Conservation (phyloP, 2,329 filamentous ascomycete species). For the Tolypocladium tundrense region DNA sequence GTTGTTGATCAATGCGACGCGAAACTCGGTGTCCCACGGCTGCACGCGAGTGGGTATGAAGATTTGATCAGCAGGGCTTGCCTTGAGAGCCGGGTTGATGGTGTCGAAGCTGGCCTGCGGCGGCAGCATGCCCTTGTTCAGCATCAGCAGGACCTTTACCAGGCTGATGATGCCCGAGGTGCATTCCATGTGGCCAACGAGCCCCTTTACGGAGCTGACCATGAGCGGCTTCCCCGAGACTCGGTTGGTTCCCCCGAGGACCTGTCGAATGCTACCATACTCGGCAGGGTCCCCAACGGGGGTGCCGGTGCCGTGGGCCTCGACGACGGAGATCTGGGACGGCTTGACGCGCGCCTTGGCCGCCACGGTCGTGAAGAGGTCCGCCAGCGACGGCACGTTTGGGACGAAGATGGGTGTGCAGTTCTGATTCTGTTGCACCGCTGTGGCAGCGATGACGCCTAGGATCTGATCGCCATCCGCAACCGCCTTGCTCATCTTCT, state of each 20-base stretch:
- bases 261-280: constrained; percentile 7
- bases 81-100: constrained; percentile 14
- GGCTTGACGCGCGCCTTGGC: constrained; percentile 13
- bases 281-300: constrained; percentile 41
- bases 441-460: constrained; percentile 26
- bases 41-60: constrained; percentile 12
- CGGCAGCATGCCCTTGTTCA: constrained; percentile 17
- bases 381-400: constrained; percentile 6
- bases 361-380: constrained; percentile 17
- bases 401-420: constrained; percentile 32
- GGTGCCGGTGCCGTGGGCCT: constrained; percentile 45
- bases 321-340: constrained; percentile 15
- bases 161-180: constrained; percentile 32
- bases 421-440: constrained; percentile 30
- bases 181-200: constrained; percentile 14
- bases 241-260: constrained; percentile 6
- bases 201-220: constrained; percentile 14
- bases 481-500: constrained; percentile 34
- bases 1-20: constrained; percentile 21
- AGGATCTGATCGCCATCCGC: constrained; percentile 34
- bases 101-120: constrained; percentile 19
- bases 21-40: constrained; percentile 11
- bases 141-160: constrained; percentile 37
- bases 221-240: constrained; percentile 1
- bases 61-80: neutral